phyloP scores from a whole-genome alignment of 164 flowering plant genomes.

The Pachysandra terminalis region DNA sequence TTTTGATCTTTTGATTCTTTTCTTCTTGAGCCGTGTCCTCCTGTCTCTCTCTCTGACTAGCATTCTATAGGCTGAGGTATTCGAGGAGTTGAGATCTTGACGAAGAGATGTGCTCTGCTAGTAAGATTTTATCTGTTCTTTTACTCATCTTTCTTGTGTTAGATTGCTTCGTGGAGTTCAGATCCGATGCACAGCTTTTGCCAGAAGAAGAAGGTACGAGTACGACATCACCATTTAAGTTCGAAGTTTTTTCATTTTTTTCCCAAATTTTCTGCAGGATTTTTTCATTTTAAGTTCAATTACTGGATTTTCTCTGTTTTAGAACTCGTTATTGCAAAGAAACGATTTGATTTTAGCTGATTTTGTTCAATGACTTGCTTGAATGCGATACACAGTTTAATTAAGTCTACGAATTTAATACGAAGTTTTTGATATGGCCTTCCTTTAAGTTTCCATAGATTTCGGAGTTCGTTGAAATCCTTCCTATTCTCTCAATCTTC shows the following conservation, averaged over 20 bases:
- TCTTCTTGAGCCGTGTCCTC: too few species aligned
- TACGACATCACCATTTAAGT: not conserved
- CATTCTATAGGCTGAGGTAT: too few species aligned
- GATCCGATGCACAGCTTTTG: conserved; percentile 26
- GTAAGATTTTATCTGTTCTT: conserved; percentile 1
- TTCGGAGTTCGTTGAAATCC: too few species aligned
- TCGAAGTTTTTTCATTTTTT: not conserved
- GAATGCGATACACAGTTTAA: too few species aligned
- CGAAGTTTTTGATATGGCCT: too few species aligned
- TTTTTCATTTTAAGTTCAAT: not conserved
- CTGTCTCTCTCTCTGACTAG: too few species aligned
- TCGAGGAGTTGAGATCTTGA: not conserved
- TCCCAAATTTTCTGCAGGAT: not conserved
- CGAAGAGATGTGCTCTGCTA: conserved; percentile 5
- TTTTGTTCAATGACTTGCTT: too few species aligned
- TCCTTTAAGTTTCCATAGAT: too few species aligned
- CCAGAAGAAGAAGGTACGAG: conserved; percentile 28
- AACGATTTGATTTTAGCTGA: not conserved
- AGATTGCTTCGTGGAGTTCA: conserved; percentile 11
- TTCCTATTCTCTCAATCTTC: too few species aligned
- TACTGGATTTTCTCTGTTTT: not conserved
- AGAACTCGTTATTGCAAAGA: not conserved
- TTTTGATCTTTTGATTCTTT: too few species aligned
- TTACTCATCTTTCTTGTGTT: conserved; percentile 7
- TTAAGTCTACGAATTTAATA: too few species aligned